These are phyloP conservation scores for Suhomyces maxii DNA, from an alignment of 1,139 yeast genomes.

Conservation along the genomic window DNA sequence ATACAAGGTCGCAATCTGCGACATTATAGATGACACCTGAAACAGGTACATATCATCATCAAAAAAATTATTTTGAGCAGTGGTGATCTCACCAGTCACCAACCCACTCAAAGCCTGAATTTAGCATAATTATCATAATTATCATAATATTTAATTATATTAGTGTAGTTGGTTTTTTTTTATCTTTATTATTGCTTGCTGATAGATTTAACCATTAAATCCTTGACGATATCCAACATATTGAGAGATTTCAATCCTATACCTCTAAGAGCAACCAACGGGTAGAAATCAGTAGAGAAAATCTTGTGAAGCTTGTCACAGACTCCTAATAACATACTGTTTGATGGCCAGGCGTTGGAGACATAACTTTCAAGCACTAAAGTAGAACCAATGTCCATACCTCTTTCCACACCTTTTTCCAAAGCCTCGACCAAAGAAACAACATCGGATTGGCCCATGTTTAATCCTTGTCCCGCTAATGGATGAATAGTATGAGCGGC, in stretches of 20 bases:
- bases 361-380: constrained; percentile 85
- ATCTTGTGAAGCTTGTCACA: constrained; percentile 91
- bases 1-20: background rate
- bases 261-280: constrained; percentile 73
- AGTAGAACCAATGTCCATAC: constrained; percentile 85
- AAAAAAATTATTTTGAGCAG: too few species aligned
- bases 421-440: constrained; percentile 66
- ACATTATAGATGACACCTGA: background rate
- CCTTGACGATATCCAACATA: constrained; percentile 61
- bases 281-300: constrained; percentile 71
- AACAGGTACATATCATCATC: too few species aligned
- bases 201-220: constrained; percentile 38
- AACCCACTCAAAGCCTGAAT: too few species aligned
- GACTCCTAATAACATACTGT: constrained; percentile 79
- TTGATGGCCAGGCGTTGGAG: constrained; percentile 74
- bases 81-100: background rate
- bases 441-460: constrained; percentile 98
- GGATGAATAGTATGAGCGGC: constrained; percentile 99
- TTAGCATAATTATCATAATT: too few species aligned
- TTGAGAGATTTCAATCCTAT: constrained; percentile 74
- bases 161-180: background rate
- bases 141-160: too few species aligned
- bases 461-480: constrained; percentile 95
- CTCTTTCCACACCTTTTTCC: constrained; percentile 70
- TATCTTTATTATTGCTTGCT: constrained; percentile 14